A percentile compares a stretch with the other conserved stretches of the same genome.
These are phyloP conservation scores for Musa beccarii DNA, from an alignment of 176 grass and related monocot species.

Conservation along the genomic window DNA sequence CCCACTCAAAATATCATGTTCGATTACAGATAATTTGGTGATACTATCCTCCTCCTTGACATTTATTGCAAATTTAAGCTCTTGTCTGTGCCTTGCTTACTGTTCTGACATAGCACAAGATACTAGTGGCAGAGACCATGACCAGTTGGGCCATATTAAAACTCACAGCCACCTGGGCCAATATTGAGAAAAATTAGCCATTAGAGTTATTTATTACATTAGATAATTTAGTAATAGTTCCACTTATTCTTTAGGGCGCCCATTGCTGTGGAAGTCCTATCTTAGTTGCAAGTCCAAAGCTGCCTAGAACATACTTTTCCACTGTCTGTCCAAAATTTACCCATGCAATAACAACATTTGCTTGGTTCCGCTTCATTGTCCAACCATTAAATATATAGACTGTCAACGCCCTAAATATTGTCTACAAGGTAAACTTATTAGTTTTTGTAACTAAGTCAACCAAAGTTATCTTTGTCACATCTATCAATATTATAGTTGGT, in stretches of 20 bases:
- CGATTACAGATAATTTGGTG: not conserved
- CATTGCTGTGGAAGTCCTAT: not conserved
- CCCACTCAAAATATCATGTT: not conserved
- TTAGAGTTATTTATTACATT: not conserved
- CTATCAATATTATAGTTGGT: too few relatives aligned
- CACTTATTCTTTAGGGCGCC: not conserved
- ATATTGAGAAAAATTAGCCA: not conserved
- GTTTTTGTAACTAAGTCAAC: too few relatives aligned
- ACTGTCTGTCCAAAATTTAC: not conserved
- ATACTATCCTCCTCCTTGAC: not conserved
- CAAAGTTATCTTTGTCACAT: too few relatives aligned
- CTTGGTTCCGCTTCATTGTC: not conserved
- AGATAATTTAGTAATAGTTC: not conserved
- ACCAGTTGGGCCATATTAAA: not conserved
- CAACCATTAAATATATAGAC: not conserved
- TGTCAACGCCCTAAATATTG: too few relatives aligned
- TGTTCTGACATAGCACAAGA: not conserved
- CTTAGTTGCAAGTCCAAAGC: not conserved
- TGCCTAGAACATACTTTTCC: not conserved
- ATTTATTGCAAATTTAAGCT: not conserved
- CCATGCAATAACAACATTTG: not conserved
- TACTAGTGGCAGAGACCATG: not conserved
- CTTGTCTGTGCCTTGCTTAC: not conserved
- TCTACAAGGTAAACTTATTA: too few relatives aligned
- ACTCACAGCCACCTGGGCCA: not conserved